A percentile compares a stretch with the other conserved stretches of the same genome.
Evolutionary conservation across 2,329 filamentous ascomycete genomes (phyloP).

Genomic region (Neoarthrinium moseri): DNA sequence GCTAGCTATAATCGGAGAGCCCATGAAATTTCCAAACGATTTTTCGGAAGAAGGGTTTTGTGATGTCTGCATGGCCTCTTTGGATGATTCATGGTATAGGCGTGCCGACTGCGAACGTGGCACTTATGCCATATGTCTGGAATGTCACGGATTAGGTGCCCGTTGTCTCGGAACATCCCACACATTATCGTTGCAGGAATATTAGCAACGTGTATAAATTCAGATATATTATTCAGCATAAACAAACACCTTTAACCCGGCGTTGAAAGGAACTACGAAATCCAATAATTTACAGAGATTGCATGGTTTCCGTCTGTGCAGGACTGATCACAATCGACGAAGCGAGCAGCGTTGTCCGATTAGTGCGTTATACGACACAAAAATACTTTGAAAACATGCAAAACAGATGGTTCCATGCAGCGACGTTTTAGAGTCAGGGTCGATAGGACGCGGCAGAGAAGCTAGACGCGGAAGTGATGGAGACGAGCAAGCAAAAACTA

Average conservation of each 20-base stretch:
- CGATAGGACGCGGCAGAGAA: conserved; percentile 8
- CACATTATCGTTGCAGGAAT: too few species aligned
- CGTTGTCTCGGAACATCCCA: neutral
- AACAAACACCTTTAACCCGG: too few species aligned
- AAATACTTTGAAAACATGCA: conserved; percentile 18
- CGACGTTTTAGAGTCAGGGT: neutral
- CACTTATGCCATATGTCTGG: neutral
- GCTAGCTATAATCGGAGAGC: neutral
- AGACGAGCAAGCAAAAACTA: conserved; percentile 9
- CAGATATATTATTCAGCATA: too few species aligned
- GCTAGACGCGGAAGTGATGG: conserved; percentile 6
- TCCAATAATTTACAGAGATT: too few species aligned
- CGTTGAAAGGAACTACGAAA: too few species aligned
- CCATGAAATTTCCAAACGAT: neutral
- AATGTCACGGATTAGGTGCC: neutral
- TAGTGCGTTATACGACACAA: conserved; percentile 6
- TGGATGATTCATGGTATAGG: neutral
- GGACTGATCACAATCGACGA: neutral
- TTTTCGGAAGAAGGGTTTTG: neutral
- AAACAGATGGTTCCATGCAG: conserved; percentile 16
- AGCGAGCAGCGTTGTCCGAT: neutral
- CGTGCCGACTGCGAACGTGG: neutral
- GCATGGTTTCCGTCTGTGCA: too few species aligned
- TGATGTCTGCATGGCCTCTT: neutral
- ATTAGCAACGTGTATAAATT: too few species aligned